Conservation (phyloP, 1,284 basidiomycete species). For the Trametes versicolor region DNA sequence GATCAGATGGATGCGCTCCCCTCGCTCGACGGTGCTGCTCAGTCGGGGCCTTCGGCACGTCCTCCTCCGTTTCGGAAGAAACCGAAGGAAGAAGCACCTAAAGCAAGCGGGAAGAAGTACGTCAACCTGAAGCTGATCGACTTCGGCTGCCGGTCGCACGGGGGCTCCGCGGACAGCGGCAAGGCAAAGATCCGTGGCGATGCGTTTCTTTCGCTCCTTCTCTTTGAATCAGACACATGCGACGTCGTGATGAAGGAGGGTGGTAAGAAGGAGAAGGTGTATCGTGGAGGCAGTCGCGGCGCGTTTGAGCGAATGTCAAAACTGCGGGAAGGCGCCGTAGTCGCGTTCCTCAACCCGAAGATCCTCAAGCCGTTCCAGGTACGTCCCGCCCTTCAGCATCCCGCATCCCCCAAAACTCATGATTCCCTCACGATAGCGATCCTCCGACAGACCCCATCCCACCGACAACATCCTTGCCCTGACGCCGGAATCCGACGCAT, state of each 20-base stretch:
- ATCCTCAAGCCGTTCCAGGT: conserved; percentile 89
- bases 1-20: conserved; percentile 40
- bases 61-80: conserved; percentile 47
- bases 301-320: conserved; percentile 92
- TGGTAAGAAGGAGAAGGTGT: conserved; percentile 67
- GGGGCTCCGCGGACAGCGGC: conserved; percentile 61
- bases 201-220: conserved; percentile 81
- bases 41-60: conserved; percentile 30
- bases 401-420: background rate
- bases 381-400: conserved; percentile 34
- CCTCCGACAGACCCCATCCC: conserved; percentile 73
- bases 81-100: conserved; percentile 48
- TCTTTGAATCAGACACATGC: conserved; percentile 88
- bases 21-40: conserved; percentile 32
- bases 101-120: conserved; percentile 78
- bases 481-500: conserved; percentile 83
- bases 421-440: conserved; percentile 47
- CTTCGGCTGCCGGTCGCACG: conserved; percentile 67
- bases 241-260: conserved; percentile 62
- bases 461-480: conserved; percentile 86
- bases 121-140: conserved; percentile 89
- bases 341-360: conserved; percentile 90
- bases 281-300: conserved; percentile 89
- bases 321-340: conserved; percentile 87
- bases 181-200: conserved; percentile 78